These are phyloP conservation scores for Cucurbitaria berberidis DNA, from an alignment of 2,329 filamentous ascomycete genomes.

Conservation along the genomic window DNA sequence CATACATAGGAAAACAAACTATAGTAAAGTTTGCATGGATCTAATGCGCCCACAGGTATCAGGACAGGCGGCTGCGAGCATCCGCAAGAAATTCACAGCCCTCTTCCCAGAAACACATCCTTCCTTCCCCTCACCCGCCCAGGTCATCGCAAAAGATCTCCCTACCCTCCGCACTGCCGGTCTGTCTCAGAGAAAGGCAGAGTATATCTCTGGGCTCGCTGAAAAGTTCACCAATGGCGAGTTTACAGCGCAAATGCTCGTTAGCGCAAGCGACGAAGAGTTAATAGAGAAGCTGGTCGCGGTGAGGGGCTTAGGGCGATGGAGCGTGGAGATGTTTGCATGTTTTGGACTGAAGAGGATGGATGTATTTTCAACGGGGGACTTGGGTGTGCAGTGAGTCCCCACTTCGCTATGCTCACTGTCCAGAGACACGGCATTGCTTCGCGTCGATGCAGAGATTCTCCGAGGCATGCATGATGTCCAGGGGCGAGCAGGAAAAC, in stretches of 20 bases:
- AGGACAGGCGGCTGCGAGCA: slow-evolving; percentile 85
- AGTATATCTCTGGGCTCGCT: slow-evolving; percentile 88
- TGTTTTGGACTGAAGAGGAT: slow-evolving; percentile 92
- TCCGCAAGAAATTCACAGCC: slow-evolving; percentile 69
- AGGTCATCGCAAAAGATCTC: slow-evolving; percentile 66
- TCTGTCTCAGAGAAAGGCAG: slow-evolving; percentile 91
- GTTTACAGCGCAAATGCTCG: slow-evolving; percentile 75
- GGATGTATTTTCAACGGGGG: slow-evolving; percentile 91
- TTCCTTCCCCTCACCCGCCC: slow-evolving; percentile 75
- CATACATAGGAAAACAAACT: background rate
- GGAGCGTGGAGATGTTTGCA: slow-evolving; percentile 93
- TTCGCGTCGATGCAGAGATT: background rate
- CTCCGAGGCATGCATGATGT: background rate
- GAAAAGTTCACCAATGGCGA: slow-evolving; percentile 79
- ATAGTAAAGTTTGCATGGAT: background rate
- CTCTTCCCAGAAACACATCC: slow-evolving; percentile 59
- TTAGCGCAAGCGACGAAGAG: slow-evolving; percentile 82
- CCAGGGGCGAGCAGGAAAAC: background rate
- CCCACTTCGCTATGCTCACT: background rate
- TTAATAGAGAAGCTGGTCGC: slow-evolving; percentile 81
- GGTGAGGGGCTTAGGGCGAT: slow-evolving; percentile 83
- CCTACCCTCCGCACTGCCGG: slow-evolving; percentile 82
- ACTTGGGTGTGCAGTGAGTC: slow-evolving; percentile 83
- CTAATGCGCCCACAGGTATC: slow-evolving; percentile 64
- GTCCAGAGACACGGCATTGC: background rate